These are phyloP conservation scores for Leptomonas pyrrhocoris DNA, from an alignment of 208 protist species.

Conservation along the genomic window DNA sequence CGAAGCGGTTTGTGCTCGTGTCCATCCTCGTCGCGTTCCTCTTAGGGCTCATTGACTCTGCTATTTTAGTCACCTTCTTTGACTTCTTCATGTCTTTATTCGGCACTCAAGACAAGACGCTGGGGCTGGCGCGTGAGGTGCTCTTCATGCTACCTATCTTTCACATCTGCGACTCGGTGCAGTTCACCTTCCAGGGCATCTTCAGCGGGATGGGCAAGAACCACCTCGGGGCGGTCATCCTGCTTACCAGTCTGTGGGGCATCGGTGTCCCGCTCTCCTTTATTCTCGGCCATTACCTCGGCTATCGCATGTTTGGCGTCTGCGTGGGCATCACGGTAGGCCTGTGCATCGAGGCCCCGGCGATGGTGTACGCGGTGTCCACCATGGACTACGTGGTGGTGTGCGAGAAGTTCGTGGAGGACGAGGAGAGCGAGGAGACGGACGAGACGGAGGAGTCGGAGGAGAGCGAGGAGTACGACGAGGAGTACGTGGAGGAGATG, in stretches of 20 bases:
- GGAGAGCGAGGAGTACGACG: constrained; percentile 57
- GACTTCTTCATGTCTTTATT: constrained; percentile 77
- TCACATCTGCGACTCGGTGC: constrained; percentile 76
- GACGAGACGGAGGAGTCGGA: constrained; percentile 56
- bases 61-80: constrained; percentile 57
- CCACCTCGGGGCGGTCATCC: constrained; percentile 73
- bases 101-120: constrained; percentile 59
- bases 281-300: constrained; percentile 59
- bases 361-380: constrained; percentile 63
- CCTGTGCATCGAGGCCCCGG: constrained; percentile 80
- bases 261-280: constrained; percentile 74
- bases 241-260: constrained; percentile 74
- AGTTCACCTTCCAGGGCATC: constrained; percentile 87
- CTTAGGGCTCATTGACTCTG: constrained; percentile 55
- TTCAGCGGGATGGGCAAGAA: constrained; percentile 87
- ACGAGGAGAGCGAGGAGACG: constrained; percentile 61
- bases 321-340: constrained; percentile 79
- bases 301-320: constrained; percentile 69
- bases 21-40: constrained; percentile 45
- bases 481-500: constrained; percentile 69
- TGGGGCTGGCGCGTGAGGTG: constrained; percentile 54
- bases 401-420: constrained; percentile 66
- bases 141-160: constrained; percentile 71
- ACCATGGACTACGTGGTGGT: constrained; percentile 67
- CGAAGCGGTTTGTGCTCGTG: constrained; percentile 63